These are phyloP conservation scores for Arachis monticola DNA, from an alignment of 331 rosid genomes.

Conservation along the genomic window DNA sequence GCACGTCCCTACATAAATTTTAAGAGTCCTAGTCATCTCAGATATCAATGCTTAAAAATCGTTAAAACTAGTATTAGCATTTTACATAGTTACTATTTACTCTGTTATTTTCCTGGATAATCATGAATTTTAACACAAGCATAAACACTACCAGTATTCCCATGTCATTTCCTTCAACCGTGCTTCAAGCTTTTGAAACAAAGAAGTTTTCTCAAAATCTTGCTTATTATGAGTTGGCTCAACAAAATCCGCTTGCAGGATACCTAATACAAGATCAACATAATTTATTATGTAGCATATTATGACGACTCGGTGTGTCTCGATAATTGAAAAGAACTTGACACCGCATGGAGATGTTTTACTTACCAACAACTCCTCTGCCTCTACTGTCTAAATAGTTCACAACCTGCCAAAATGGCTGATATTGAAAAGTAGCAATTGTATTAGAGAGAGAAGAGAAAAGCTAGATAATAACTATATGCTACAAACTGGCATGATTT, in stretches of 20 bases:
- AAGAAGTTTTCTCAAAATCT: constrained; percentile 90
- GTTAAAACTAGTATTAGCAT: too few species aligned
- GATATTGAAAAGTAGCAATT: constrained; percentile 43
- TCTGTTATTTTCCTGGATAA: too few species aligned
- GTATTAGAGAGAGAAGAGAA: constrained; percentile 11
- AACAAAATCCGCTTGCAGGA: constrained; percentile 84
- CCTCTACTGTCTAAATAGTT: constrained; percentile 64
- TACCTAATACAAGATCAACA: constrained; percentile 52
- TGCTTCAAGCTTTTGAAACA: constrained; percentile 84
- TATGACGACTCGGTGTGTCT: constrained; percentile 9
- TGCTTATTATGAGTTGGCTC: constrained; percentile 94
- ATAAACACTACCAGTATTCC: constrained; percentile 74
- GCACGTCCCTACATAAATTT: constrained; percentile 68
- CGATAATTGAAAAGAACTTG: constrained; percentile 31
- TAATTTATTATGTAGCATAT: constrained; percentile 14
- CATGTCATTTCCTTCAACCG: constrained; percentile 88
- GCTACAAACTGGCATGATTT: neutral
- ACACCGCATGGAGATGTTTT: constrained; percentile 11
- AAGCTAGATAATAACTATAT: neutral
- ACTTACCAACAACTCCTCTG: constrained; percentile 90
- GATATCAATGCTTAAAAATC: constrained; percentile 23
- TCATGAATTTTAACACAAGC: too few species aligned
- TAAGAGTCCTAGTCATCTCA: constrained; percentile 33
- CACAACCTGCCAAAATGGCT: constrained; percentile 97
- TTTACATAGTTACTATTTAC: too few species aligned